Evolutionary conservation across 2,329 filamentous ascomycete species (phyloP).

Genomic region (Aspergillus vadensis): DNA sequence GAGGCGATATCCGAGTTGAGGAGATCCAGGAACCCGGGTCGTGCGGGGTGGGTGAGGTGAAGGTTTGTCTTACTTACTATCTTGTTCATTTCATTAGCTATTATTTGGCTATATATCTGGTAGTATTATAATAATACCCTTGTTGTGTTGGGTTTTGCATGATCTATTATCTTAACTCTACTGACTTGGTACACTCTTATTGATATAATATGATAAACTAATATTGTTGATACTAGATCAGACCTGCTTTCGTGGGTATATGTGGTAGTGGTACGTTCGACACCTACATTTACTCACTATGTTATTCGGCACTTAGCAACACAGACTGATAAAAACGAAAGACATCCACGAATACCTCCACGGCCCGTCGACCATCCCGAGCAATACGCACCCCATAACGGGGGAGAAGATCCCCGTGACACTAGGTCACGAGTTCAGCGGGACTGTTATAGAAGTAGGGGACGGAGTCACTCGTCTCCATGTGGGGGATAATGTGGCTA

Average conservation of each 20-base stretch:
- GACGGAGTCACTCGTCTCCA: slow-evolving; percentile 49
- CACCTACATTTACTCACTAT: no score
- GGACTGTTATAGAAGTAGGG: slow-evolving; percentile 62
- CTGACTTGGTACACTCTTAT: not conserved
- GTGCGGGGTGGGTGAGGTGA: slow-evolving; percentile 55
- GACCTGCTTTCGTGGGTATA: slow-evolving; percentile 39
- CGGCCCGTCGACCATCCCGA: slow-evolving; percentile 52
- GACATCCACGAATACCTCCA: slow-evolving; percentile 58
- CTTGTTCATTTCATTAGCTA: no score
- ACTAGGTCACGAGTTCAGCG: slow-evolving; percentile 67
- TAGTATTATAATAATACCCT: no score
- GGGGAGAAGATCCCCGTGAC: slow-evolving; percentile 60
- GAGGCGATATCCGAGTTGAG: slow-evolving; percentile 39
- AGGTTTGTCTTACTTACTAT: slow-evolving; percentile 20
- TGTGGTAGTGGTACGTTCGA: slow-evolving; percentile 38
- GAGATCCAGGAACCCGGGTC: slow-evolving; percentile 34
- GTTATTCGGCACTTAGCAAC: no score
- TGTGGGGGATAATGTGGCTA: slow-evolving; percentile 59
- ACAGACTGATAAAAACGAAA: no score
- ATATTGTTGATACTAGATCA: slow-evolving; percentile 20
- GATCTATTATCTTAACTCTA: not conserved
- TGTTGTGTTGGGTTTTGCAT: not conserved
- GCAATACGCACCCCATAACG: slow-evolving; percentile 59
- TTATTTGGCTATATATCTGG: no score
- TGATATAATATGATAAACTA: not conserved